These are phyloP conservation scores for Platanus orientalis DNA, from an alignment of 164 flowering plant species.

Conservation along the genomic window DNA sequence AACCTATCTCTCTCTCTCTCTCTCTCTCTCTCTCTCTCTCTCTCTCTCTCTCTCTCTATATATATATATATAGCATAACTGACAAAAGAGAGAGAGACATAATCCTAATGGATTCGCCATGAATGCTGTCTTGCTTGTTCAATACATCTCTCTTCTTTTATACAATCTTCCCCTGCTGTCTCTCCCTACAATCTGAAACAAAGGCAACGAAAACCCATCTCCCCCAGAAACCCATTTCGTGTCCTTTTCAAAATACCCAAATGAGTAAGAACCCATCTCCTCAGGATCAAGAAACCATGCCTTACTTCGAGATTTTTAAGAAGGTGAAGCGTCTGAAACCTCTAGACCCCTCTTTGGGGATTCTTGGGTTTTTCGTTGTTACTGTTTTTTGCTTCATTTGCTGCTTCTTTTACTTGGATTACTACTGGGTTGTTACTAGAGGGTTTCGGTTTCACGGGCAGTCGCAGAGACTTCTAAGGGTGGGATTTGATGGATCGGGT, in stretches of 20 bases:
- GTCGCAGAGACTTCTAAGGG: slow-evolving; percentile 39
- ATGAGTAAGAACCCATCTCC: slow-evolving; percentile 28
- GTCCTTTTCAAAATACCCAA: neutral
- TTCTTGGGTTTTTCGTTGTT: slow-evolving; percentile 47
- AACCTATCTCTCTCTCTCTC: too few relatives aligned
- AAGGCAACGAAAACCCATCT: neutral
- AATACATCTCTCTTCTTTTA: slow-evolving; percentile 7
- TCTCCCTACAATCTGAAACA: neutral
- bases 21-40: slow-evolving; percentile 1
- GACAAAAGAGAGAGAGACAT: neutral
- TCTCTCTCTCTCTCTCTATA: neutral
- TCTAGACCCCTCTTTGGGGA: slow-evolving; percentile 50
- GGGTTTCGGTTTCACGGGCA: slow-evolving; percentile 29
- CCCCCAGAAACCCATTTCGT: neutral
- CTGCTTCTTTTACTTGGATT: slow-evolving; percentile 71
- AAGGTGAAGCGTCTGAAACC: slow-evolving; percentile 48
- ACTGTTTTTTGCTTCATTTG: slow-evolving; percentile 33
- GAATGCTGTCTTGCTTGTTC: slow-evolving; percentile 22
- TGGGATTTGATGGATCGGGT: slow-evolving; percentile 20
- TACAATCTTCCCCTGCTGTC: neutral
- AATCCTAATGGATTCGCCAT: slow-evolving; percentile 7
- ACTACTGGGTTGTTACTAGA: slow-evolving; percentile 33
- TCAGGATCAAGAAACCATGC: slow-evolving; percentile 22
- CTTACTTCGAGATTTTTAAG: slow-evolving; percentile 31
- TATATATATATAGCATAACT: neutral